phyloP scores from a whole-genome alignment of 2,329 filamentous ascomycete species.

The Colletotrichum karsti region DNA sequence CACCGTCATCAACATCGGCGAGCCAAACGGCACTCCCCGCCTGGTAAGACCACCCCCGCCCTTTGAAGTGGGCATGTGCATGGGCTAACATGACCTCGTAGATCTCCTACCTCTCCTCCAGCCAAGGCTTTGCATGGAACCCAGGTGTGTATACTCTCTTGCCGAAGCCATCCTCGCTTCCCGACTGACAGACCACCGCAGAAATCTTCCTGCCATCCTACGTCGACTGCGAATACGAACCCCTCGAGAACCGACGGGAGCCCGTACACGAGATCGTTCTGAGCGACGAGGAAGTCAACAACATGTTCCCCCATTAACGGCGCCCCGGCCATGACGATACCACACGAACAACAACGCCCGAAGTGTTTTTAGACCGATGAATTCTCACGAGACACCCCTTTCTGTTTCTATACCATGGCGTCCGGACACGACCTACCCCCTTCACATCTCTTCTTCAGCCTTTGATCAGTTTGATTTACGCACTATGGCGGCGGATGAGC shows the following conservation, averaged over 20 bases:
- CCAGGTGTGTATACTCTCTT: conserved; percentile 61
- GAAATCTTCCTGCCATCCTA: conserved; percentile 86
- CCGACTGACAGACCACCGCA: conserved; percentile 39
- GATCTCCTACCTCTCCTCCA: conserved; percentile 83
- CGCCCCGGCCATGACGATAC: conserved; percentile 11
- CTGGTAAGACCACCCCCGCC: conserved; percentile 63
- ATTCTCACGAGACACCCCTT: conserved; percentile 28
- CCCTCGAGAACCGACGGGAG: conserved; percentile 79
- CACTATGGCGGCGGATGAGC: conserved; percentile 14
- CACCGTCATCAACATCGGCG: conserved; percentile 82
- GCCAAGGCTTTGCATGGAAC: conserved; percentile 86
- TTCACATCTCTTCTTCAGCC: not conserved
- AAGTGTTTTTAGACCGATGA: conserved; percentile 37
- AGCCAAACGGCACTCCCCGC: conserved; percentile 75
- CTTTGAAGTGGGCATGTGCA: not conserved
- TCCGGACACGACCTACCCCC: conserved; percentile 24
- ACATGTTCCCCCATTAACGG: conserved; percentile 70
- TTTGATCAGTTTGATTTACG: conserved; percentile 17
- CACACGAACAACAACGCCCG: conserved; percentile 16
- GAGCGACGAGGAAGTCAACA: conserved; percentile 78
- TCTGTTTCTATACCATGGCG: conserved; percentile 26
- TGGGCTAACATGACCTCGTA: conserved; percentile 40
- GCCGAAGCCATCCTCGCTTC: not conserved
- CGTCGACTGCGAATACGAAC: conserved; percentile 77
- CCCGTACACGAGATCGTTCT: conserved; percentile 81